Evolutionary conservation across 768 basidiomycete genomes (phyloP), one percentile per base, ranked within the genome.

Genomic region (Dioszegia crocea): DNA sequence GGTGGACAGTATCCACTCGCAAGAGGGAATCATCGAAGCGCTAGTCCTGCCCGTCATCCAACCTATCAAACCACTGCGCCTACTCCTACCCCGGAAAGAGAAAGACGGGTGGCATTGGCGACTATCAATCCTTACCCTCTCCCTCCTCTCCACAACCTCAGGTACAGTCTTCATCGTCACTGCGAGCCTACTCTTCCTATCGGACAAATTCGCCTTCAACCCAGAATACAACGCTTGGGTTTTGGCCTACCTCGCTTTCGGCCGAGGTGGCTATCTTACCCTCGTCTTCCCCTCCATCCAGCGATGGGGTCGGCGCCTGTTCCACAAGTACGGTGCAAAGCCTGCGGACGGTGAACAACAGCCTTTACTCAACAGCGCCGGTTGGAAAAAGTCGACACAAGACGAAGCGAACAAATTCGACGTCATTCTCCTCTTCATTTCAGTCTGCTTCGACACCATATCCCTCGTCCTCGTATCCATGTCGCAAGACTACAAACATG

Each of bases 201-300:
- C 62, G 24, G 71, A 73, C 51, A 73, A 73, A 39, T 73, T 70
- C 60, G 47, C 58, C 12, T 73, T 73, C 38, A 46, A 62, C 23
- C 65, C 71, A 0, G 71, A 73, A 62, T 61, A 63, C 62, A 73
- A 73, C 51, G 71, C 64, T 1, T 73, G 71, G 71, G 65, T 73
- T 29, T 53, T 73, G 16, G 68, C 71, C 4, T 73, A 66, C 57
- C 66, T 73, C 38, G 66, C 71, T 0, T 66, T 66, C 17, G 63
- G 66, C 16, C 52, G 60, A 40, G 65, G 66, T 36, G 61, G 44
- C 29, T 73, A 68, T 47, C 61, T 73, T 12, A 60, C 66, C 57
- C 40, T 73, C 21, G 30, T 73, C 19, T 73, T 73, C 57, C 71
- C 71, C 19, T 62, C 61, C 46, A 43, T 73, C n/a, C 66, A 62